Base-by-base conservation (phyloP, 768 basidiomycete genomes). In the Boletus pseudopeckii region DNA sequence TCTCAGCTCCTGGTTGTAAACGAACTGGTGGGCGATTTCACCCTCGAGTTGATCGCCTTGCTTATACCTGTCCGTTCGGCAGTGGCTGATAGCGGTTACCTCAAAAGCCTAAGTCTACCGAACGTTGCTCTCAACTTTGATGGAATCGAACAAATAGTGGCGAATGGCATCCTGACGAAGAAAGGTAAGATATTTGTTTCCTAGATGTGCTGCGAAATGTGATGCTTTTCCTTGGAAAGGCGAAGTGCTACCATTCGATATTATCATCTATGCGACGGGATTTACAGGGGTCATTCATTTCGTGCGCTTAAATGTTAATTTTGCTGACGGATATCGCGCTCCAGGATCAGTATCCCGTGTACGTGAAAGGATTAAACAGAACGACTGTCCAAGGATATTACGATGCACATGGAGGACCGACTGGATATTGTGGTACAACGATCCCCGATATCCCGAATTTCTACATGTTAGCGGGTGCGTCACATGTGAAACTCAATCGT, bases 1-100 rank as follows among this genome's bases (percentile, higher is more conserved):
- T 40, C 7, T 30, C 33, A 83, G 83, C 79, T 34, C 77, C 80
- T 30, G 84, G 84, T 20, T 86, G 84, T 64, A 85, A 84, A 66
- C 76, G 86, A 37, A 76, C 50, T 18, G 63, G 64, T 65, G 42
- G 6, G 46, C n/a, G 3, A 36, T 9, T 33, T 22, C n/a, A 10
- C 22, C 45, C 8, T 37, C 45, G 46, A 17, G 7, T 26, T 15
- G 22, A 22, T 33, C n/a, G 18, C 15, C 5, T 2, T 30, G 14
- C 24, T 55, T 5, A 56, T 15, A 13, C 20, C 18, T n/a, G 2
- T 34, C 40, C 24, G 4, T 48, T 20, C 6, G 42, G 36, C 45
- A 67, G 65, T 66, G 45, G 67, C 67, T 14, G 58, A 67, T 50
- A 67, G 57, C n/a, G 67, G 67, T 36, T 69, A 59, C 50, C 53